These are phyloP conservation scores for Xylariales sp. DNA, from an alignment of 2,329 filamentous ascomycete genomes.

Conservation along the genomic window DNA sequence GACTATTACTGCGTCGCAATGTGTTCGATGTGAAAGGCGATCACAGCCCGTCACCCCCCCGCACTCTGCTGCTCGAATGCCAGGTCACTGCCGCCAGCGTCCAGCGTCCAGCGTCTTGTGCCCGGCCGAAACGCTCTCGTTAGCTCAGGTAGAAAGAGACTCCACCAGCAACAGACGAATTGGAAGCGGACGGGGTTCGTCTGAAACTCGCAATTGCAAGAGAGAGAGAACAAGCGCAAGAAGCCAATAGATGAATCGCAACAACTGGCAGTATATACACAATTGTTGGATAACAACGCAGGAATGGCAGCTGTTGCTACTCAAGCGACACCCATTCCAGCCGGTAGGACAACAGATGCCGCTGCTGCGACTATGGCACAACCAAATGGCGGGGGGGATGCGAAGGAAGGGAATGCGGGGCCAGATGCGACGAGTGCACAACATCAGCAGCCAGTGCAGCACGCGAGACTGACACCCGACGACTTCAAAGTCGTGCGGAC, in stretches of 20 bases:
- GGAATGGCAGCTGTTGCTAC: constrained; percentile 16
- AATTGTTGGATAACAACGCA: no score
- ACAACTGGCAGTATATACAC: no score
- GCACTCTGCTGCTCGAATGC: no score
- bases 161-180: constrained; percentile 6
- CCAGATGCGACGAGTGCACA: constrained; percentile 10
- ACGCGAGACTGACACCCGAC: constrained; percentile 36
- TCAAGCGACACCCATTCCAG: constrained; percentile 11
- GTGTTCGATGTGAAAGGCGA: no score
- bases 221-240: background rate
- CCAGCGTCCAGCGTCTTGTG: background rate
- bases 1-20: no score
- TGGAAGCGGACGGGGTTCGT: constrained; percentile 1
- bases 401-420: background rate
- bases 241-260: no score
- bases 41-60: no score
- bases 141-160: background rate
- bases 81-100: no score
- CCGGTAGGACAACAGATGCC: constrained; percentile 8
- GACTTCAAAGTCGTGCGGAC: constrained; percentile 74
- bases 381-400: constrained; percentile 10
- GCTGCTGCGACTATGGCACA: constrained; percentile 7
- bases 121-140: constrained; percentile 3
- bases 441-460: constrained; percentile 22
- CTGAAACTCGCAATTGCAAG: constrained; percentile 3